Conservation (phyloP, 2,329 filamentous ascomycete genomes). For the Zelopaecilomyces penicillatus region DNA sequence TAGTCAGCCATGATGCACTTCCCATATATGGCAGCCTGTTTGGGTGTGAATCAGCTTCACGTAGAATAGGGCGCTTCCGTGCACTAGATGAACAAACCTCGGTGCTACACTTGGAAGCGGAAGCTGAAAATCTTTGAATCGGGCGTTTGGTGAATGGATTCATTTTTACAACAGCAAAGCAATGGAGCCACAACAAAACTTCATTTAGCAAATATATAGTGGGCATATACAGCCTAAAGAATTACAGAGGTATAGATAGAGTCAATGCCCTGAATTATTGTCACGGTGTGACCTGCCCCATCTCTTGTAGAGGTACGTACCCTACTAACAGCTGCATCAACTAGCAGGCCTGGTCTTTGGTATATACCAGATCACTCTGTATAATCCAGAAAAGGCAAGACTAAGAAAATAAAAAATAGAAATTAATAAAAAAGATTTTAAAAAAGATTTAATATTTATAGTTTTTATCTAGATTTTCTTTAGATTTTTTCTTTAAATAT, state of each 20-base stretch:
- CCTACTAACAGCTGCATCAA: too few relatives aligned
- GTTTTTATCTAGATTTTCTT: background rate
- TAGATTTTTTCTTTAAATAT: background rate
- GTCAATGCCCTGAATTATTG: too few relatives aligned
- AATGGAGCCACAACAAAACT: too few relatives aligned
- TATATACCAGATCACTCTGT: too few relatives aligned
- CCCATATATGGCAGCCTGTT: conserved; percentile 73
- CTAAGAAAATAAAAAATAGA: background rate
- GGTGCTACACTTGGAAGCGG: conserved; percentile 46
- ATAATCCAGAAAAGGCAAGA: background rate
- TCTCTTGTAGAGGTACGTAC: too few relatives aligned
- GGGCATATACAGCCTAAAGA: too few relatives aligned
- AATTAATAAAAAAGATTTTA: background rate
- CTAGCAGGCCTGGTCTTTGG: too few relatives aligned
- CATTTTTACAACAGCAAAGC: too few relatives aligned
- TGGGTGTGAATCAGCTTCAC: background rate
- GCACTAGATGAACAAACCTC: conserved; percentile 33
- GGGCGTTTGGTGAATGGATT: conserved; percentile 29
- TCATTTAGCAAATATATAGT: too few relatives aligned
- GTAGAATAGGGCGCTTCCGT: background rate
- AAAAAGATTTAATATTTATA: background rate
- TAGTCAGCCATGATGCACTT: conserved; percentile 89
- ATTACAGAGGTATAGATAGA: background rate
- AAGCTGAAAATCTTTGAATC: conserved; percentile 46
- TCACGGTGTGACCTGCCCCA: background rate